Conservation (phyloP, 306 rosid species). For the Trifolium repens region DNA sequence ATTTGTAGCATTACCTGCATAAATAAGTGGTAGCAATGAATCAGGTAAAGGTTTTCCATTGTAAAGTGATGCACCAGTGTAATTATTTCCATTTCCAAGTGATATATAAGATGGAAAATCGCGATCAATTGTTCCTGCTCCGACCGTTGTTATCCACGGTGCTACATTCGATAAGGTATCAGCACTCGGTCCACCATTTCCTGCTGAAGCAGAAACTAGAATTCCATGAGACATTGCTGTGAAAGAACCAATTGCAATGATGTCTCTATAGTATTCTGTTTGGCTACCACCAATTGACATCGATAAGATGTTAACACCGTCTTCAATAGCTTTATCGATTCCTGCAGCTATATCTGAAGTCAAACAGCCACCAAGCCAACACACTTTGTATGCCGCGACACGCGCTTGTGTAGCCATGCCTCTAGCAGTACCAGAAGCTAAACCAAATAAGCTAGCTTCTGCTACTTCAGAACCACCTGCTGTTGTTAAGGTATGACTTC, state of each 20-base stretch:
- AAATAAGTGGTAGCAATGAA: slow-evolving; percentile 60
- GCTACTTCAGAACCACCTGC: slow-evolving; percentile 71
- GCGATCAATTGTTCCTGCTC: slow-evolving; percentile 91
- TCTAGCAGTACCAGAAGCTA: slow-evolving; percentile 82
- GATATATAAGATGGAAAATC: slow-evolving; percentile 69
- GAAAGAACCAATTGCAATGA: slow-evolving; percentile 76
- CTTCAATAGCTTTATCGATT: slow-evolving; percentile 80
- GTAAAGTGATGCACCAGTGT: slow-evolving; percentile 75
- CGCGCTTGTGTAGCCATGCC: slow-evolving; percentile 90
- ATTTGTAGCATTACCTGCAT: slow-evolving; percentile 58
- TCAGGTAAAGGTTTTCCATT: slow-evolving; percentile 50
- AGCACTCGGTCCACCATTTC: slow-evolving; percentile 71
- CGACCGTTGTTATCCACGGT: slow-evolving; percentile 89
- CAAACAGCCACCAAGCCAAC: slow-evolving; percentile 85
- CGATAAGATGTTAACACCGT: slow-evolving; percentile 75
- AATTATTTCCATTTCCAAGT: slow-evolving; percentile 64
- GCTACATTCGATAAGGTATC: slow-evolving; percentile 69
- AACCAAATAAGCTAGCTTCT: slow-evolving; percentile 76
- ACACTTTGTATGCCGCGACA: slow-evolving; percentile 78
- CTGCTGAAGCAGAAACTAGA: slow-evolving; percentile 79
- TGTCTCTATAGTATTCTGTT: slow-evolving; percentile 61
- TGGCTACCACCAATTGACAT: slow-evolving; percentile 78
- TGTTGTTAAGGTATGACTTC: slow-evolving; percentile 86
- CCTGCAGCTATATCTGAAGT: slow-evolving; percentile 79
- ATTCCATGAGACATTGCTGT: slow-evolving; percentile 73